Base-by-base conservation (phyloP, 202 grass and related monocot species). In the Hordeum pubiflorum region DNA sequence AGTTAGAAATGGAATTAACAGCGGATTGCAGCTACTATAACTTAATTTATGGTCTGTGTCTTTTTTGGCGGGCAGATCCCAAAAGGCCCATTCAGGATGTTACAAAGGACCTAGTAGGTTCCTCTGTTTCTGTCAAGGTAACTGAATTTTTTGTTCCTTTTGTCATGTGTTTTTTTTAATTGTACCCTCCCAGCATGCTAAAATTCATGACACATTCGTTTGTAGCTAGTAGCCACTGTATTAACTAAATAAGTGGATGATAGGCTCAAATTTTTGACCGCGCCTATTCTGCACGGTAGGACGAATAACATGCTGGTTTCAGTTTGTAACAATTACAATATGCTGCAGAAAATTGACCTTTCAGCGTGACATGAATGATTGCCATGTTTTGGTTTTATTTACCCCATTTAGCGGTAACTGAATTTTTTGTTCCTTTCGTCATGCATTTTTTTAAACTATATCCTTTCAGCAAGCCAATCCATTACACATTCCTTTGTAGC, bases 51-150 rank as follows among this genome's bases (percentile, higher is more conserved):
- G 26, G 5, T 29, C 2, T 31, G 1, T 34, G 7, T 34, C 26
- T 87, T 13, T 21, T 21, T 83, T 78, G 82, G 3, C 21, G 65
- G 91, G 58, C 88, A 98, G 96, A 98, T 80, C 79, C 83, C 10
- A 71, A 87, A 77, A 94, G 77, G 85, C 69, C 82, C 15, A 98
- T 95, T 78, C 92, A 89, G 84, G 88, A 98, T 61, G 79, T 87
- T 75, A 84, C 96, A 9, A 98, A 89, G 71, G 85, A 95, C 21
- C 79, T 98, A 55, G 90, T 98, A 12, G 90, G 96, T 13, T 88
- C 87, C 26, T 84, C 90, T 64, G 77, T 98, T 89, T 83, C 82
- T 87, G 83, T 95, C 68, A 98, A 98, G 92, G 96, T 98, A 84
- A 93, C 24, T 37, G 17, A 9, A 2, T 8, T n/a, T n/a, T 8